These are phyloP conservation scores for Diaporthe citriasiana DNA, from an alignment of 2,329 filamentous ascomycete species.

Conservation along the genomic window DNA sequence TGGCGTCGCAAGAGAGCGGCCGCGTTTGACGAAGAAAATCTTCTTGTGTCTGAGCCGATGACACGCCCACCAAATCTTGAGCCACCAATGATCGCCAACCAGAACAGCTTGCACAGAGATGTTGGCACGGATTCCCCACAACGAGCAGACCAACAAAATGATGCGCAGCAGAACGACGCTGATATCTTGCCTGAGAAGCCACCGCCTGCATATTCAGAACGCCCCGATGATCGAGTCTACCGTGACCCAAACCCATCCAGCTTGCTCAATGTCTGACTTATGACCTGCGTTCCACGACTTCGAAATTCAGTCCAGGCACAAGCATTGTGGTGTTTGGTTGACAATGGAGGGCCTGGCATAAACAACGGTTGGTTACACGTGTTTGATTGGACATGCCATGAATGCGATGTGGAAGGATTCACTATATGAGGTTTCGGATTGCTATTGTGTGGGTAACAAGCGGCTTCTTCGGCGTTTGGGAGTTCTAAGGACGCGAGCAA, in stretches of 20 bases:
- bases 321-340: neutral
- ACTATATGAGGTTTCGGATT: too few relatives aligned
- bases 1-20: neutral
- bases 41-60: neutral
- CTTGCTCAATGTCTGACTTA: neutral
- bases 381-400: neutral
- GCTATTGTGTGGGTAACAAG: neutral
- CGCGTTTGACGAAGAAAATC: neutral
- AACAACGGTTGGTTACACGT: neutral
- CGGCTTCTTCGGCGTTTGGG: neutral
- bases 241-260: conserved; percentile 1
- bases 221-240: neutral
- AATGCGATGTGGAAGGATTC: neutral
- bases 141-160: neutral
- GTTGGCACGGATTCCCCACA: neutral
- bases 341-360: neutral
- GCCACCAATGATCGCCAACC: neutral
- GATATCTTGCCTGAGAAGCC: neutral
- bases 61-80: neutral
- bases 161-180: neutral
- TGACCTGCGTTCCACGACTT: neutral
- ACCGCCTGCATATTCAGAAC: neutral
- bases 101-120: too few relatives aligned
- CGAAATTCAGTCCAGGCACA: too few relatives aligned
- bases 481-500: accelerated